Conservation (phyloP, 192 early-diverging fungal species). For the Entomortierella chlamydospora region DNA sequence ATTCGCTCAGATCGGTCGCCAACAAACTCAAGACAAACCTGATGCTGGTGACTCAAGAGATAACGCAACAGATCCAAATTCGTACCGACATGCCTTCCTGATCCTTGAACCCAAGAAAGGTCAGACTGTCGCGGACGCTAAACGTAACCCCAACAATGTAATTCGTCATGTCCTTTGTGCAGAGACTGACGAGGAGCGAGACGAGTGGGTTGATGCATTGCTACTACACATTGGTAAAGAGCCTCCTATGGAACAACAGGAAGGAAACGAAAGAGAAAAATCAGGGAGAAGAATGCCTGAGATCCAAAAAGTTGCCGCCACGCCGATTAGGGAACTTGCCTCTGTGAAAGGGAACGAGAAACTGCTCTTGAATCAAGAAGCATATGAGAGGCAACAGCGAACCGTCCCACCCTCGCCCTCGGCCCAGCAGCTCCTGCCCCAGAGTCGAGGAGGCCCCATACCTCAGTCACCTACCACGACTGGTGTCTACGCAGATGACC, state of each 20-base stretch:
- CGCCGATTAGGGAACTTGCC: conserved; percentile 47
- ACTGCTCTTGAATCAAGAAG: conserved; percentile 45
- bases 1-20: conserved; percentile 78
- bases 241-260: conserved; percentile 16
- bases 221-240: conserved; percentile 56
- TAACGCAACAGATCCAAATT: conserved; percentile 57
- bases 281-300: conserved; percentile 35
- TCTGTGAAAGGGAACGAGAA: conserved; percentile 41
- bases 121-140: conserved; percentile 40
- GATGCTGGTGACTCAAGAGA: conserved; percentile 36
- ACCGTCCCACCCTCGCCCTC: conserved; percentile 21
- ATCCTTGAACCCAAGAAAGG: conserved; percentile 86
- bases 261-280: conserved; percentile 19
- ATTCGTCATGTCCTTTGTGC: conserved; percentile 87
- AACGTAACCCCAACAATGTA: conserved; percentile 46
- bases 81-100: conserved; percentile 87
- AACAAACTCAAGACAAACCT: conserved; percentile 57
- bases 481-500: conserved; percentile 22
- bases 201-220: conserved; percentile 89
- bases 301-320: conserved; percentile 48
- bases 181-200: conserved; percentile 88
- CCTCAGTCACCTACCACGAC: conserved; percentile 36
- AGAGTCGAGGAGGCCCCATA: conserved; percentile 7
- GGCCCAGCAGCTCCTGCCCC: conserved; percentile 21
- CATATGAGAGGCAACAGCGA: conserved; percentile 47